phyloP scores from a whole-genome alignment of 371 early-diverging fungal genomes.

The Mucor plumbeus region DNA sequence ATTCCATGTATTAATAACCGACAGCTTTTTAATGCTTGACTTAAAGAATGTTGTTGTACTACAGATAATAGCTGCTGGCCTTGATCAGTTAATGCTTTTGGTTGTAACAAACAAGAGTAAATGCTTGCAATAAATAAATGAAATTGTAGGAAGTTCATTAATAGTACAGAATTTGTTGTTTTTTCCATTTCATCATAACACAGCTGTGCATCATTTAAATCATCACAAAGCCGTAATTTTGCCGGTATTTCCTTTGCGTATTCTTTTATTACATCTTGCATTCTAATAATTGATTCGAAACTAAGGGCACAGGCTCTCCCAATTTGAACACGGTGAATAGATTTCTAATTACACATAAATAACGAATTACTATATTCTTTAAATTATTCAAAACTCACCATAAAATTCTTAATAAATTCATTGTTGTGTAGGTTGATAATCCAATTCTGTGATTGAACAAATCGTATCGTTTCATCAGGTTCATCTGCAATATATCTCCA shows the following conservation, averaged over 20 bases:
- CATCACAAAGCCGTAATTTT: constrained; percentile 13
- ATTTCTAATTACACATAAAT: not conserved
- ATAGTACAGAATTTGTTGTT: not conserved
- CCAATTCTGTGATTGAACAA: constrained; percentile 5
- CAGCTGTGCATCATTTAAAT: not conserved
- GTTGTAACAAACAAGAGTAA: constrained; percentile 21
- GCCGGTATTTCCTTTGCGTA: constrained; percentile 10
- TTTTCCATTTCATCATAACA: constrained; percentile 12
- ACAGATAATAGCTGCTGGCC: constrained; percentile 8
- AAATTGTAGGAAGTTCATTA: constrained; percentile 19
- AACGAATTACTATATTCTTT: not conserved
- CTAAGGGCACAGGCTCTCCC: constrained; percentile 23
- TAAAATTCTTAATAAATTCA: constrained; percentile 9
- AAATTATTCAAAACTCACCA: constrained; percentile 1
- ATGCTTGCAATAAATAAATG: constrained; percentile 2
- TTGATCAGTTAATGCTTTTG: constrained; percentile 1
- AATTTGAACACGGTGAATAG: constrained; percentile 16
- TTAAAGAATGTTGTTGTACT: constrained; percentile 17
- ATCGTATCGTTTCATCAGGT: not conserved
- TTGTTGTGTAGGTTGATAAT: constrained; percentile 6
- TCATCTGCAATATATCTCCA: constrained; percentile 16
- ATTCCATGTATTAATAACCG: constrained; percentile 13
- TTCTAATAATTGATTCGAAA: constrained; percentile 21
- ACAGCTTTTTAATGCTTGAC: constrained; percentile 4
- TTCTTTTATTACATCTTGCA: constrained; percentile 18